These are phyloP conservation scores for Oenanthe javanica DNA, from an alignment of 140 eudicot genomes.

Conservation along the genomic window DNA sequence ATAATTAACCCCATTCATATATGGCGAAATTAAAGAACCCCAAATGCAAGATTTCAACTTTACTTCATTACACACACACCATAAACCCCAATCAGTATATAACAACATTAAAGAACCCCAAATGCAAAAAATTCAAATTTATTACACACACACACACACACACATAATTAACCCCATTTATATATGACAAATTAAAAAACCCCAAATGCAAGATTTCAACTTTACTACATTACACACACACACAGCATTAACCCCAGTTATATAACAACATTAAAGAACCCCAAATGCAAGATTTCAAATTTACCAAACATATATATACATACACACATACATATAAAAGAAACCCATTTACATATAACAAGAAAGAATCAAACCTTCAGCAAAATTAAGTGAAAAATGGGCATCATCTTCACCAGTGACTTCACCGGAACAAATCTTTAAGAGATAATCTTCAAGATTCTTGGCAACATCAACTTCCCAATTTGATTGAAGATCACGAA, in stretches of 20 bases:
- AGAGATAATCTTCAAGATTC: slow-evolving; percentile 70
- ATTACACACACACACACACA: too few relatives aligned
- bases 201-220: not conserved
- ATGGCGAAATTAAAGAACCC: not conserved
- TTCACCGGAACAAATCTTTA: slow-evolving; percentile 89
- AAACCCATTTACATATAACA: not conserved
- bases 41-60: not conserved
- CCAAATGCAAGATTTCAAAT: not conserved
- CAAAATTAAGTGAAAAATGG: slow-evolving; percentile 58
- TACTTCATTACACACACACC: not conserved
- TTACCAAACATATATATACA: not conserved
- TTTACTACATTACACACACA: not conserved
- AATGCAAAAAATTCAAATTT: too few relatives aligned
- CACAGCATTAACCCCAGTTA: not conserved
- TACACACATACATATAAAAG: too few relatives aligned
- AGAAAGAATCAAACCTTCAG: slow-evolving; percentile 47
- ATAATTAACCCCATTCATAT: too few relatives aligned
- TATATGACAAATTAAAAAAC: not conserved
- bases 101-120: too few relatives aligned
- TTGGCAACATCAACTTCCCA: slow-evolving; percentile 94
- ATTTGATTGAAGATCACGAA: slow-evolving; percentile 73
- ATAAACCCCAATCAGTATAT: not conserved
- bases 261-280: not conserved
- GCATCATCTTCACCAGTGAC: slow-evolving; percentile 37
- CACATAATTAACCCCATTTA: not conserved